Percentiles rank a stretch among this genome's conserved stretches.
phyloP scores from a whole-genome alignment of 495 filamentous ascomycete species.

The Penicillium daleae region DNA sequence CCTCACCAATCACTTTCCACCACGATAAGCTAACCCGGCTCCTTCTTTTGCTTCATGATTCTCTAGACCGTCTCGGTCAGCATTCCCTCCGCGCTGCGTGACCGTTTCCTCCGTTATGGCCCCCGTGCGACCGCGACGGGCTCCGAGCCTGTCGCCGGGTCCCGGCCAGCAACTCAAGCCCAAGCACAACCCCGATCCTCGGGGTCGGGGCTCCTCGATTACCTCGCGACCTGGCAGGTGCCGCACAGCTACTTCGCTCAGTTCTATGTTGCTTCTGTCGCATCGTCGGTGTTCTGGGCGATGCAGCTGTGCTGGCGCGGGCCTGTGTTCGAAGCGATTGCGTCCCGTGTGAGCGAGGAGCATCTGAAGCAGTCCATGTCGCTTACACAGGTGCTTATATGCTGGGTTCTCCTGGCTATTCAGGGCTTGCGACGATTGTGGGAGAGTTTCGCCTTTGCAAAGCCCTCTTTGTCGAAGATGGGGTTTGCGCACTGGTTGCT shows the following conservation, averaged over 20 bases:
- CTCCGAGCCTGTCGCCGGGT: slow-evolving; percentile 17
- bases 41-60: background rate
- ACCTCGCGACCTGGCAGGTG: slow-evolving; percentile 59
- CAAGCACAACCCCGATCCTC: background rate
- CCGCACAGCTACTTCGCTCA: slow-evolving; percentile 87
- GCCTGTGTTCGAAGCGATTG: slow-evolving; percentile 43
- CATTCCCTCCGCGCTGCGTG: slow-evolving; percentile 51
- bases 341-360: slow-evolving; percentile 40
- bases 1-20: background rate
- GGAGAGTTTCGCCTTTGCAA: slow-evolving; percentile 67
- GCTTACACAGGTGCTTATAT: slow-evolving; percentile 65
- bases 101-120: slow-evolving; percentile 63
- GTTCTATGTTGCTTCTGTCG: slow-evolving; percentile 78
- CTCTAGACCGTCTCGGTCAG: slow-evolving; percentile 57
- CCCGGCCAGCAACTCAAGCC: background rate
- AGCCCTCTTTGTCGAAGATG: slow-evolving; percentile 74
- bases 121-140: slow-evolving; percentile 50
- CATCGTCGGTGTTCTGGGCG: slow-evolving; percentile 77
- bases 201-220: slow-evolving; percentile 48
- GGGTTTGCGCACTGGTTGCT: slow-evolving; percentile 80
- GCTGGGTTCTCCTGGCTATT: slow-evolving; percentile 70
- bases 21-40: background rate
- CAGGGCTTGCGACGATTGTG: slow-evolving; percentile 77
- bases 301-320: slow-evolving; percentile 66
- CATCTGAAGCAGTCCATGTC: slow-evolving; percentile 57